phyloP scores from a whole-genome alignment of 441 rosid species.

The Cnidoscolus chayamansa region DNA sequence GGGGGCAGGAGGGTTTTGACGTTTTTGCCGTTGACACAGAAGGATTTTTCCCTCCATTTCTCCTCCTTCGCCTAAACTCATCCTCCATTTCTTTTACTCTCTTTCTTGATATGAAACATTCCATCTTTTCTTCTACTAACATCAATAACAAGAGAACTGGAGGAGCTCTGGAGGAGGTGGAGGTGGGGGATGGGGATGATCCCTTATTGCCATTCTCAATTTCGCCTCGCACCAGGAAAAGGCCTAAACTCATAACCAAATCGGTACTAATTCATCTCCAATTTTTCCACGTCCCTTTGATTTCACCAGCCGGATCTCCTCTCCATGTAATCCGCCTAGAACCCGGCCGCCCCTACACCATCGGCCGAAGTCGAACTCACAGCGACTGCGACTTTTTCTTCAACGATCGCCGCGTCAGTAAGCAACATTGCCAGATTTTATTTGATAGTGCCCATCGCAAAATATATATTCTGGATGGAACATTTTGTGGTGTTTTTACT shows the following conservation, averaged over 20 bases:
- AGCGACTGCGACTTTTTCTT: slow-evolving; percentile 47
- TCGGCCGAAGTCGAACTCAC: slow-evolving; percentile 64
- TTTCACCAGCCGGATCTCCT: slow-evolving; percentile 45
- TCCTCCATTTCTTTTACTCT: neutral
- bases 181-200: neutral
- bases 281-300: slow-evolving; percentile 48
- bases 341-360: slow-evolving; percentile 53
- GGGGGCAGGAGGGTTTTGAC: neutral
- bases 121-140: neutral
- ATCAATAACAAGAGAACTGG: neutral
- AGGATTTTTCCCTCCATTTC: slow-evolving; percentile 13
- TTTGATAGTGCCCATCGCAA: slow-evolving; percentile 48
- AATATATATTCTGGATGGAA: slow-evolving; percentile 58
- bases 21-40: neutral
- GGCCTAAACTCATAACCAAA: slow-evolving; percentile 31
- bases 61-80: neutral
- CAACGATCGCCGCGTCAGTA: slow-evolving; percentile 52
- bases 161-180: neutral
- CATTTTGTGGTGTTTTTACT: slow-evolving; percentile 21
- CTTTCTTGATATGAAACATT: slow-evolving; percentile 9
- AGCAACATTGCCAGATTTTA: slow-evolving; percentile 68
- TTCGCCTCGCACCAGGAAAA: slow-evolving; percentile 26
- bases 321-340: slow-evolving; percentile 40
- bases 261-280: slow-evolving; percentile 45
- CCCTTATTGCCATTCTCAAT: slow-evolving; percentile 8